These are phyloP conservation scores for Rhododendron mucronatum DNA, from an alignment of 148 eudicot species.

Conservation along the genomic window DNA sequence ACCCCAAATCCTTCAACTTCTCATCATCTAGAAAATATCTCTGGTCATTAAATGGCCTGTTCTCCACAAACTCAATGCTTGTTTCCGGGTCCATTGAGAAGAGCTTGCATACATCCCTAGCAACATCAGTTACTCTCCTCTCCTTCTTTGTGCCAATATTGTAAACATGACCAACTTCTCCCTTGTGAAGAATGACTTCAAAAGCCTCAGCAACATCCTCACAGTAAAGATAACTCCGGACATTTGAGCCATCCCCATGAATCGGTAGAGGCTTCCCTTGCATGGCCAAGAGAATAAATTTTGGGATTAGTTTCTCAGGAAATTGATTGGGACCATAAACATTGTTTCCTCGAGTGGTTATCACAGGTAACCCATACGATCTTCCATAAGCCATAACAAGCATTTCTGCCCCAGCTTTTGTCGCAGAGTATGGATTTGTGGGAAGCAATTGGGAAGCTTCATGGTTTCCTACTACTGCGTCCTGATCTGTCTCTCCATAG, in stretches of 20 bases:
- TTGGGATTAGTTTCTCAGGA: constrained; percentile 57
- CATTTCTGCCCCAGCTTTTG: constrained; percentile 70
- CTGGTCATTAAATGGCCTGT: constrained; percentile 69
- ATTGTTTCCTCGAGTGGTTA: constrained; percentile 64
- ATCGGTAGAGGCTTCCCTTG: constrained; percentile 54
- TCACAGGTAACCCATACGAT: constrained; percentile 60
- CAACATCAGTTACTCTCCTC: constrained; percentile 62
- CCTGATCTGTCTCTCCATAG: constrained; percentile 66
- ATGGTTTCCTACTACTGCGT: constrained; percentile 69
- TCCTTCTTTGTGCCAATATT: constrained; percentile 59
- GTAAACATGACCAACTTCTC: constrained; percentile 70
- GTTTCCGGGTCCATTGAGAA: constrained; percentile 44
- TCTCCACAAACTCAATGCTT: constrained; percentile 54
- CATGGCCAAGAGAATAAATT: constrained; percentile 58
- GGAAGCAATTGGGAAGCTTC: constrained; percentile 71
- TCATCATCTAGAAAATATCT: constrained; percentile 70
- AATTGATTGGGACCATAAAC: constrained; percentile 64
- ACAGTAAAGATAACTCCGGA: constrained; percentile 61
- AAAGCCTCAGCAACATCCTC: constrained; percentile 82
- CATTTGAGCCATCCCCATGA: constrained; percentile 65
- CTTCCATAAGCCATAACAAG: constrained; percentile 72
- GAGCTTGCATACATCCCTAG: constrained; percentile 50
- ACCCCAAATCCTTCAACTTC: constrained; percentile 55
- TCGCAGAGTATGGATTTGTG: constrained; percentile 57
- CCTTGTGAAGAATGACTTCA: constrained; percentile 63